Base-by-base conservation (phyloP, 495 filamentous ascomycete species). In the Podospora australis region DNA sequence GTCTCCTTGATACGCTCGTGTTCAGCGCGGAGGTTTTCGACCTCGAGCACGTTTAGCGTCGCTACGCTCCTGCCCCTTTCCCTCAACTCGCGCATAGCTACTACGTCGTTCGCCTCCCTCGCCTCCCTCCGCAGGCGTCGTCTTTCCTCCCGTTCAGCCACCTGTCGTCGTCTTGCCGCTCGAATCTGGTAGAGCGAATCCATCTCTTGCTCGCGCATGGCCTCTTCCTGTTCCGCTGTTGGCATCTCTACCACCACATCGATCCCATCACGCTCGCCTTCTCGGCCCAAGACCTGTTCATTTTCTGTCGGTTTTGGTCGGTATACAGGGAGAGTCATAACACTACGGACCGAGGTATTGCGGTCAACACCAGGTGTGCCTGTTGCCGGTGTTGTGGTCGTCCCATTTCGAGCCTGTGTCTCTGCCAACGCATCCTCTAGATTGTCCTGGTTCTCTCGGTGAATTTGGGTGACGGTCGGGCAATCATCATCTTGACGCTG, bases 311-410 rank as follows among this genome's bases (percentile, higher is more conserved):
- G 80, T 30, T 80, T 79, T 7, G 56, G 70, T 3, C 70, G 66
- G 67, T 98, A 98, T 4, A 83, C 74, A 0, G 92, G 92, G 4
- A 98, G 70, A 0, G 92, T 96, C 74, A 96, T 94, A 39, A 97
- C 81, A 5, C 88, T 94, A 51, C 92, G 83, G 21, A 97, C 73
- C 5, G 86, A 92, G 0, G 88, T 88, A 54, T 90, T 85, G 32
- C 92, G 83, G 56, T 88, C 86, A 13, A 95, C 78, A 2, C 69
- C 74, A n/a, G 52, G 63, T 4, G 48, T 58, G 21, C 44, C 40
- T 28, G 44, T 41, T n/a, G 41, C 44, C 39, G 21, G 23, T 25
- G 25, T 50, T 16, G 39, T 41, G 35, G 24, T 45, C 54, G 13
- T 9, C 17, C 35, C 36, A 25, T 40, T 44, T 17, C 23, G 38